phyloP scores from a whole-genome alignment of 768 basidiomycete species.

The Pleurotus eryngii region DNA sequence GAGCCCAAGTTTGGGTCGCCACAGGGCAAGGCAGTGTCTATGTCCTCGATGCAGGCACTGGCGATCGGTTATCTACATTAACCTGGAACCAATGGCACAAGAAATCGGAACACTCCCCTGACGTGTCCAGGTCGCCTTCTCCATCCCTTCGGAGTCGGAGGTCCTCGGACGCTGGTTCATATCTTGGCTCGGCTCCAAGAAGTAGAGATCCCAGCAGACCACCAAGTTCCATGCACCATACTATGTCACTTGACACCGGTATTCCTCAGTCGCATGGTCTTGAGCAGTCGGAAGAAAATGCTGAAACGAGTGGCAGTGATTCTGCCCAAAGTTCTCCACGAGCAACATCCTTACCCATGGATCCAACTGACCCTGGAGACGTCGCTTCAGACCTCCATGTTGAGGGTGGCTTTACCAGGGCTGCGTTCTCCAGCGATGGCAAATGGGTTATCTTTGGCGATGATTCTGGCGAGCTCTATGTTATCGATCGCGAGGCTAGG shows the following conservation, averaged over 20 bases:
- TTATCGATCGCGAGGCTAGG: background rate
- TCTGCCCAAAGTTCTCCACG: background rate
- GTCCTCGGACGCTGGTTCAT: background rate
- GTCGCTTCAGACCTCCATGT: background rate
- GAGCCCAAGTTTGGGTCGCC: background rate
- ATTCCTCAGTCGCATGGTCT: background rate
- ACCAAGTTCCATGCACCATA: background rate
- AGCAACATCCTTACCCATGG: background rate
- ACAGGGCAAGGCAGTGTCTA: background rate
- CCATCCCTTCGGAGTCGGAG: too few species aligned
- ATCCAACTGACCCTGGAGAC: background rate
- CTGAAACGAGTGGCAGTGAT: background rate
- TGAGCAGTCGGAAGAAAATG: background rate
- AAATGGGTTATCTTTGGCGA: conserved; percentile 2
- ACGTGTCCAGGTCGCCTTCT: too few species aligned
- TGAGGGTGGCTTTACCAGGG: background rate
- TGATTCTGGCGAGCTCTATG: background rate
- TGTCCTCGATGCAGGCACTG: background rate
- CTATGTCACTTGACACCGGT: background rate
- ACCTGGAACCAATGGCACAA: background rate
- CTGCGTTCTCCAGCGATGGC: background rate
- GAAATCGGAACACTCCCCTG: background rate
- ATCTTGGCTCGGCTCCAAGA: background rate
- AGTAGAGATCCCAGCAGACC: background rate
- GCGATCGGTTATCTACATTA: background rate